Evolutionary conservation across 2,329 filamentous ascomycete species (phyloP).

Genomic region (Cercospora sesami): DNA sequence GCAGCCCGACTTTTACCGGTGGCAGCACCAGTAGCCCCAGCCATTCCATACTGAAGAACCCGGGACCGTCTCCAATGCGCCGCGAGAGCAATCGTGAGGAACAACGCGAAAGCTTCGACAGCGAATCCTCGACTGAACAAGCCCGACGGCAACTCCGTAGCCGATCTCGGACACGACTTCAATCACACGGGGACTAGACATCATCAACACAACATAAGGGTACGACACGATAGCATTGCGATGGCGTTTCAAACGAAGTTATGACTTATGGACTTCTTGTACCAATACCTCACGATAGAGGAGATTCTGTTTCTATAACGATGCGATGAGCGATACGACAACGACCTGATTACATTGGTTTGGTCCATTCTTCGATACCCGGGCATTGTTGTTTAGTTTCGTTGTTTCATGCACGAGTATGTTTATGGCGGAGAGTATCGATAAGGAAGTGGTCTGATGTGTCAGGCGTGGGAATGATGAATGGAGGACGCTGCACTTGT

Average conservation of each 20-base stretch:
- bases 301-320: not conserved
- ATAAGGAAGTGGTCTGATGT: not conserved
- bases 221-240: not conserved
- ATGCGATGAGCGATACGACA: not conserved
- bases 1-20: not conserved
- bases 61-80: constrained; percentile 12
- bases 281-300: not conserved
- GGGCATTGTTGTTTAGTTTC: not conserved
- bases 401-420: not conserved
- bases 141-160: constrained; percentile 13
- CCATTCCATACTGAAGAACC: constrained; percentile 19
- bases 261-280: not conserved
- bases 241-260: not conserved
- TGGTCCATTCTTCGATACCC: not conserved
- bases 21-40: constrained; percentile 7
- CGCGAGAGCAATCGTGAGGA: constrained; percentile 13
- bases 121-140: constrained; percentile 19
- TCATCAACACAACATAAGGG: not conserved
- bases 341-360: not conserved
- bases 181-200: not conserved
- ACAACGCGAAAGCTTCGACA: constrained; percentile 15
- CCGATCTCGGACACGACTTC: constrained; percentile 16
- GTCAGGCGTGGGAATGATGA: not conserved
- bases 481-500: not conserved
- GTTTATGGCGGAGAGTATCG: not conserved